Conservation (phyloP, 495 filamentous ascomycete species). For the Hypoxylon subgilvum region DNA sequence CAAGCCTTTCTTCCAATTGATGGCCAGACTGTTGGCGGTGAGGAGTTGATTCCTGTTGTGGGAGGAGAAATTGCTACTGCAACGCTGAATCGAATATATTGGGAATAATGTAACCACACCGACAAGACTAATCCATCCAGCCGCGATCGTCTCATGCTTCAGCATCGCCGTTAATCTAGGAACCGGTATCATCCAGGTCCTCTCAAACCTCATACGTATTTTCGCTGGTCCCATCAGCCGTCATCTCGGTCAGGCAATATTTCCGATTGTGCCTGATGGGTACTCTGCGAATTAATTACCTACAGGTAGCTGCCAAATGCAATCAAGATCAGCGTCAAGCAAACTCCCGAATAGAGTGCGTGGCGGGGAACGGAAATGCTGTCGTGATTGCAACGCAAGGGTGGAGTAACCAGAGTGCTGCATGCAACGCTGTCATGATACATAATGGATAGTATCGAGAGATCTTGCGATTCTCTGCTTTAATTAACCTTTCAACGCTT, state of each 20-base stretch:
- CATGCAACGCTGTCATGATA: slow-evolving; percentile 10
- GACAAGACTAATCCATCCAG: no score
- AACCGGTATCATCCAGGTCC: no score
- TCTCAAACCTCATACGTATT: no score
- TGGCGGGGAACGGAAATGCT: neutral
- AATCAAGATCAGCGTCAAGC: neutral
- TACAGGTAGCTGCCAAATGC: slow-evolving; percentile 1
- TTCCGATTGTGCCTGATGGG: neutral
- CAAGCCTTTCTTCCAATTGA: no score
- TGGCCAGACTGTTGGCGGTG: no score
- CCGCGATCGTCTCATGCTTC: no score
- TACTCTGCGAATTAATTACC: neutral
- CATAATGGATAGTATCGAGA: slow-evolving; percentile 10
- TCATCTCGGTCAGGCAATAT: neutral
- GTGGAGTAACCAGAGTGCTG: neutral
- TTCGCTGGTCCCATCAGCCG: no score
- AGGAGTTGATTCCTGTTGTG: no score
- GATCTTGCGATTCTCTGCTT: neutral
- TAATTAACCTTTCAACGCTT: neutral
- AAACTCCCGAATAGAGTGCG: slow-evolving; percentile 15
- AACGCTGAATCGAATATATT: no score
- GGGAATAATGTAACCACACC: no score
- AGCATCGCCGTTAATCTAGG: no score
- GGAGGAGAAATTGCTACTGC: no score
- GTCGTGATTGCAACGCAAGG: slow-evolving; percentile 16